Percentiles rank a stretch among this genome's conserved stretches.
Conservation (phyloP, 768 basidiomycete species). For the Boletus vermiculosoides region DNA sequence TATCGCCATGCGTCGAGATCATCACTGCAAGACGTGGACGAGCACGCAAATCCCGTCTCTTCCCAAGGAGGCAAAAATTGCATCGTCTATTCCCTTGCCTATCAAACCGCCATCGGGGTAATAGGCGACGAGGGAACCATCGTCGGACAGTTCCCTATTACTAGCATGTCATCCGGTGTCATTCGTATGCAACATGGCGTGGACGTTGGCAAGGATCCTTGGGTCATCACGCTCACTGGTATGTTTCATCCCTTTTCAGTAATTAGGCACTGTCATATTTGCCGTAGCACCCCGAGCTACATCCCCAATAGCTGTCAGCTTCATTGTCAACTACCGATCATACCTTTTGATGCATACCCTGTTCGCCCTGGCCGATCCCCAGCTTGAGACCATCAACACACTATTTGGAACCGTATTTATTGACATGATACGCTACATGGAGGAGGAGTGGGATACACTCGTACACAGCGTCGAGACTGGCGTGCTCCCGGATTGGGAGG, state of each 20-base stretch:
- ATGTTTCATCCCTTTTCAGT: not conserved
- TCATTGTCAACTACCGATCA: constrained; percentile 18
- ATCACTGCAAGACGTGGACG: constrained; percentile 13
- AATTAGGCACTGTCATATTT: not conserved
- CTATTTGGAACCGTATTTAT: constrained; percentile 20
- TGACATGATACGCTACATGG: constrained; percentile 23
- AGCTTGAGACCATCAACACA: constrained; percentile 17
- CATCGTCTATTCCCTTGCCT: constrained; percentile 20
- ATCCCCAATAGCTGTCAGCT: constrained; percentile 20
- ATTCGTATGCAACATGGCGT: constrained; percentile 22
- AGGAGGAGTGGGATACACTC: constrained; percentile 21
- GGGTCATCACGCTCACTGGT: constrained; percentile 7
- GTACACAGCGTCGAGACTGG: constrained; percentile 16
- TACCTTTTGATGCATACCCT: constrained; percentile 22
- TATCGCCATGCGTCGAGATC: constrained; percentile 9
- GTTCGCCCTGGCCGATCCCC: constrained; percentile 21
- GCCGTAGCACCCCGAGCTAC: constrained; percentile 12
- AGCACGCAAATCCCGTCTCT: constrained; percentile 13
- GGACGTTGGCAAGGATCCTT: constrained; percentile 16
- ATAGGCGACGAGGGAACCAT: not conserved
- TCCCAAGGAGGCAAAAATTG: constrained; percentile 22
- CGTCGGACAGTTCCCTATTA: constrained; percentile 4
- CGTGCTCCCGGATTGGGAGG: constrained; percentile 18
- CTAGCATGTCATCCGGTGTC: constrained; percentile 14
- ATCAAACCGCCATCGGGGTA: constrained; percentile 8